These are phyloP conservation scores for Ogataea angusta DNA, from an alignment of 805 yeast species.

Conservation along the genomic window DNA sequence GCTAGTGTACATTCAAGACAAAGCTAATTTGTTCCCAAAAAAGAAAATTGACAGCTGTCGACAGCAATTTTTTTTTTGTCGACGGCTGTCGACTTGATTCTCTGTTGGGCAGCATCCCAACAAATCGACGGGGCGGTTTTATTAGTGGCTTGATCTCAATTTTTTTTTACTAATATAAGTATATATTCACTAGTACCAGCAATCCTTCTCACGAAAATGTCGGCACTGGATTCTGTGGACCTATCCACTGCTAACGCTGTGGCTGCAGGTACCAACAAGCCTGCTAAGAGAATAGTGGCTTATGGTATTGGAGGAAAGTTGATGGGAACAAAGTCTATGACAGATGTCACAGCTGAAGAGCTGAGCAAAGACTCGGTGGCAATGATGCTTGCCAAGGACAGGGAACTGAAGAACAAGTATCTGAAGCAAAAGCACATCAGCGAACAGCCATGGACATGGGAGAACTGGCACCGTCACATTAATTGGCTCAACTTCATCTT, in stretches of 20 bases:
- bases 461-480: slow-evolving; percentile 70
- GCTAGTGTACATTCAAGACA: no score
- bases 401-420: slow-evolving; percentile 40
- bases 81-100: slow-evolving; percentile 6
- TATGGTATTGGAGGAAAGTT: slow-evolving; percentile 71
- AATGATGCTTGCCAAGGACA: slow-evolving; percentile 43
- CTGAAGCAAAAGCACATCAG: slow-evolving; percentile 55
- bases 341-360: slow-evolving; percentile 63
- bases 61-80: slow-evolving; percentile 3
- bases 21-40: neutral
- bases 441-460: slow-evolving; percentile 73
- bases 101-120: slow-evolving; percentile 15
- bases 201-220: slow-evolving; percentile 10
- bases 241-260: slow-evolving; percentile 69
- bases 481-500: slow-evolving; percentile 74
- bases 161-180: slow-evolving; percentile 4
- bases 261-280: slow-evolving; percentile 78
- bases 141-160: slow-evolving; percentile 7
- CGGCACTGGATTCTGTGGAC: slow-evolving; percentile 44
- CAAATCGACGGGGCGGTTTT: slow-evolving; percentile 8
- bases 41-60: neutral
- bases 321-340: slow-evolving; percentile 80
- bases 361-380: slow-evolving; percentile 51
- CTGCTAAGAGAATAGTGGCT: slow-evolving; percentile 68
- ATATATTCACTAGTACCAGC: slow-evolving; percentile 3